Percentiles rank a stretch among this genome's conserved stretches.
These are phyloP conservation scores for Monilinia polystroma DNA, from an alignment of 2,329 filamentous ascomycete species.

Conservation along the genomic window DNA sequence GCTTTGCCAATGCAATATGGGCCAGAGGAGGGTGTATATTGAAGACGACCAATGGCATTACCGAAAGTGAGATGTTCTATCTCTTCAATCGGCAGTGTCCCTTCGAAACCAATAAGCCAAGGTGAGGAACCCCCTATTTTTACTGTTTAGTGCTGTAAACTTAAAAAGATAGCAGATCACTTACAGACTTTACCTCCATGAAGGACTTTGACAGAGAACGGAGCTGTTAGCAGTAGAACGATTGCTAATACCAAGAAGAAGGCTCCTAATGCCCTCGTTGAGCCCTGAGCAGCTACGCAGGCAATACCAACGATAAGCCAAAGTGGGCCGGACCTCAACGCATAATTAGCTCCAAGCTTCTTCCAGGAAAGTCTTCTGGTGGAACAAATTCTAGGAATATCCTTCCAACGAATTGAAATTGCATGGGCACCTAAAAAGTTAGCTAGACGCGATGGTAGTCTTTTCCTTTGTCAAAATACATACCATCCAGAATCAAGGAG, in stretches of 20 bases:
- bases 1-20: slow-evolving; percentile 21
- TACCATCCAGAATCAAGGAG: slow-evolving; percentile 38
- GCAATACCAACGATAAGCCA: neutral
- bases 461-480: too few relatives aligned
- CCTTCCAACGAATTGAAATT: slow-evolving; percentile 41
- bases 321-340: slow-evolving; percentile 16
- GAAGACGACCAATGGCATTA: slow-evolving; percentile 27
- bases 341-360: slow-evolving; percentile 8
- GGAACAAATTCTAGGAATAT: slow-evolving; percentile 29
- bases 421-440: slow-evolving; percentile 27
- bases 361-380: slow-evolving; percentile 18
- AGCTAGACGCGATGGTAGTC: too few relatives aligned
- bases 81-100: slow-evolving; percentile 24
- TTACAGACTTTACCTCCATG: slow-evolving; percentile 29
- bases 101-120: slow-evolving; percentile 30
- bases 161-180: neutral
- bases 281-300: neutral
- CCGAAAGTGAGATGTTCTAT: slow-evolving; percentile 28
- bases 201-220: slow-evolving; percentile 22
- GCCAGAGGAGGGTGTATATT: slow-evolving; percentile 26
- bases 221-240: slow-evolving; percentile 24
- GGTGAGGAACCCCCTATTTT: slow-evolving; percentile 14
- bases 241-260: slow-evolving; percentile 24
- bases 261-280: slow-evolving; percentile 3
- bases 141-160: neutral